Evolutionary conservation across 2,329 filamentous ascomycete genomes (phyloP).

Genomic region (Ascochyta viciae-villosae): DNA sequence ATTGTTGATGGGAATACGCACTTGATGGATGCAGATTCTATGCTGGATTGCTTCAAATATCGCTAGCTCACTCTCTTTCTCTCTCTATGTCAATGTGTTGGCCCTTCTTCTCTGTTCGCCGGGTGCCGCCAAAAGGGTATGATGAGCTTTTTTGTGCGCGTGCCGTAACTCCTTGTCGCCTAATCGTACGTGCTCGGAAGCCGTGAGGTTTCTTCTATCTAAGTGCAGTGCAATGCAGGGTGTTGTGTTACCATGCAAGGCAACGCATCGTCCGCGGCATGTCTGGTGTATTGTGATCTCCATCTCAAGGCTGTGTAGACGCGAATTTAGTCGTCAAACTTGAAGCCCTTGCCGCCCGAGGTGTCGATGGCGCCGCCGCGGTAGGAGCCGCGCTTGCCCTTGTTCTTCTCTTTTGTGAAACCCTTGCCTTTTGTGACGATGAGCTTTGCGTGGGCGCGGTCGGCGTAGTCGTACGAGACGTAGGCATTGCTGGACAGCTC

Average conservation of each 20-base stretch:
- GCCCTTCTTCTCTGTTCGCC: not conserved
- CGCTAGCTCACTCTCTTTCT: not conserved
- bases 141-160: conserved; percentile 9
- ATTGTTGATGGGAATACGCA: too few relatives aligned
- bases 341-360: conserved; percentile 80
- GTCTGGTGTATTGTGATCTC: not conserved
- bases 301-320: not conserved
- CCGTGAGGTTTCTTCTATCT: not conserved
- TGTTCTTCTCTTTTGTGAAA: conserved; percentile 99
- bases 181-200: not conserved
- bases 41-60: not conserved
- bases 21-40: not conserved
- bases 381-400: conserved; percentile 80
- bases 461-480: conserved; percentile 84
- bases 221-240: too few relatives aligned
- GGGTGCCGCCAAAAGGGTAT: conserved; percentile 11
- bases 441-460: conserved; percentile 85
- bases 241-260: too few relatives aligned
- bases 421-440: conserved; percentile 93
- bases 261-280: not conserved
- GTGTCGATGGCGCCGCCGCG: conserved; percentile 89
- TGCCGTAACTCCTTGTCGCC: conserved; percentile 11
- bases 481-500: conserved; percentile 81
- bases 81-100: not conserved
- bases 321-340: conserved; percentile 79